Evolutionary conservation across 2,329 filamentous ascomycete species (phyloP), one percentile per base, ranked within the genome.

Genomic region (Aspergillus sp.): DNA sequence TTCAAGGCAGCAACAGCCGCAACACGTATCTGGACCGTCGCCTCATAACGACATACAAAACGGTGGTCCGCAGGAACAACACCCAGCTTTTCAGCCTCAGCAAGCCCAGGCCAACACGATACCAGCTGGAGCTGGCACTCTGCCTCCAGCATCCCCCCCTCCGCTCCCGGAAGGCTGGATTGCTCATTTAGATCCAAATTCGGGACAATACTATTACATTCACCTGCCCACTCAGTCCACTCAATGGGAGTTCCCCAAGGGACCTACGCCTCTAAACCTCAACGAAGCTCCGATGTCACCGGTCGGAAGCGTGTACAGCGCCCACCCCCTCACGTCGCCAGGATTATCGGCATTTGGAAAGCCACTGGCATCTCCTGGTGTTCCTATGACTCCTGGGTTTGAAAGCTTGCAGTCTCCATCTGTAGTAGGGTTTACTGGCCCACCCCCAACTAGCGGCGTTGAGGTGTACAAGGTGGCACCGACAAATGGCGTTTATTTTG

Each of bases 231-330:
- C 91, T 0, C 95, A 98, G 71, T 91, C 93, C 3, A 99, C 95
- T 0, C 95, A 99, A 72, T 99, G 95, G 95, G 95, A 99, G 70
- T 98, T 98, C 65, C 95, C 95, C 27, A 98, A 97, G 76, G 93
- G 93, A 0, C 93, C 93, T 0, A 96, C 91, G 23, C 93, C 93
- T 1, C 82, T 97, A 54, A 90, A 91, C 62, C 84, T 96, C 62
- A 92, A 96, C 59, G 84, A 90, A 14, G 82, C 86, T 15, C 93
- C 93, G 0, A 78, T 97, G 56, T 97, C 93, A 6, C 93, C 93
- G 0, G 88, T 89, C 1, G 86, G 86, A 6, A 91, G 87, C 50
- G 88, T 88, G 0, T 92, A 91, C 66, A 89, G 70, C 49, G 73
- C 88, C 59, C 90, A 91, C 68, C 87, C 89, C 4, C 74, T 92